phyloP scores from a whole-genome alignment of 139 green algal species.

The Klebsormidium nitens region DNA sequence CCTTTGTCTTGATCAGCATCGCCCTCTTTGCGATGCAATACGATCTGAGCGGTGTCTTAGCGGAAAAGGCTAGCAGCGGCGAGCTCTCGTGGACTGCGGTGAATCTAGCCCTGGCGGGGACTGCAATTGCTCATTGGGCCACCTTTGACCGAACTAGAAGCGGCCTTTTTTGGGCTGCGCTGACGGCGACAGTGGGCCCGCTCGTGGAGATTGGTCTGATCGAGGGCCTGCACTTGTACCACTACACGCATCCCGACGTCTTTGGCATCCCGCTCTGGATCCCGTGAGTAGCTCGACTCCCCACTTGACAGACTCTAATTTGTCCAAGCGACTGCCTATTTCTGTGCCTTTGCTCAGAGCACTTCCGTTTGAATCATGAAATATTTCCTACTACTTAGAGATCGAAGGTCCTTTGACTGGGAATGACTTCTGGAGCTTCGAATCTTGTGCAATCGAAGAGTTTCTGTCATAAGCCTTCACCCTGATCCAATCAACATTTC shows the following conservation, averaged over 20 bases:
- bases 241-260: constrained; percentile 25
- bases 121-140: neutral
- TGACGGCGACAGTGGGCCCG: constrained; percentile 21
- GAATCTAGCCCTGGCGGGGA: neutral
- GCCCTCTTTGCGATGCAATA: neutral
- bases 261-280: constrained; percentile 35
- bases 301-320: neutral
- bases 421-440: neutral
- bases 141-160: constrained; percentile 20
- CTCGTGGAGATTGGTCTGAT: constrained; percentile 33
- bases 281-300: constrained; percentile 15
- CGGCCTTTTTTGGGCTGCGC: constrained; percentile 15
- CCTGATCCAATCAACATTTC: neutral
- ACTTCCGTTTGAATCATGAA: neutral
- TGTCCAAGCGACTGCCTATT: neutral
- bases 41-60: neutral
- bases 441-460: neutral
- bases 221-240: constrained; percentile 25
- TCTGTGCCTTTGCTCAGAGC: neutral
- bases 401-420: neutral
- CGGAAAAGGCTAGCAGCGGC: too few relatives aligned
- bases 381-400: neutral
- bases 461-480: neutral
- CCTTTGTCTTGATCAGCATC: too few relatives aligned
- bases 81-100: neutral